These are phyloP conservation scores for Marasmius tenuissimus DNA, from an alignment of 1,284 basidiomycete species.

Conservation along the genomic window DNA sequence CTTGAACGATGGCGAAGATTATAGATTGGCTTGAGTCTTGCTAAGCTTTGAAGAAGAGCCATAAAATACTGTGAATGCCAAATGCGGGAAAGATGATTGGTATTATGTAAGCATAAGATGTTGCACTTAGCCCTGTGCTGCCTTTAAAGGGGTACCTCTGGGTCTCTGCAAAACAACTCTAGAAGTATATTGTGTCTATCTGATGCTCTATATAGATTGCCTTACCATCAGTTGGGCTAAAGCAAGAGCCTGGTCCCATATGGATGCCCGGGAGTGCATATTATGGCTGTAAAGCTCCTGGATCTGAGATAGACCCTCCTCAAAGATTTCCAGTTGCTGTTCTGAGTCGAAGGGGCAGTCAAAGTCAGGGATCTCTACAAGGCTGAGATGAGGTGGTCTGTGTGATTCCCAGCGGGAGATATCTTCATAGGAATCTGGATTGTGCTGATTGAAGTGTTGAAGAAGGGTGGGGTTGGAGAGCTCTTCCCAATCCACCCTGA, in stretches of 20 bases:
- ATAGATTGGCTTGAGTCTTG: no score
- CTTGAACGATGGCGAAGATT: no score
- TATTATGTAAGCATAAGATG: neutral
- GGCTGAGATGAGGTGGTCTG: conserved; percentile 1
- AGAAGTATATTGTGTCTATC: neutral
- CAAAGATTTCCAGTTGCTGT: conserved; percentile 3
- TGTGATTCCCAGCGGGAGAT: neutral
- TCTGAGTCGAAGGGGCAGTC: conserved; percentile 4
- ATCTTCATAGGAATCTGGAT: neutral
- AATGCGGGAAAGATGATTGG: neutral
- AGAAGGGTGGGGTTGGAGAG: neutral
- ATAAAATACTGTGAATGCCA: no score
- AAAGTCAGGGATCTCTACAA: conserved; percentile 2
- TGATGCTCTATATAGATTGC: neutral
- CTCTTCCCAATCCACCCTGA: conserved; percentile 8
- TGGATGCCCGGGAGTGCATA: neutral
- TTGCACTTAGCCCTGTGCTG: no score
- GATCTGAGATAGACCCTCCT: neutral
- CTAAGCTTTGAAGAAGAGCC: no score
- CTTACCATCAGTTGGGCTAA: neutral
- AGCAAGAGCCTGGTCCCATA: neutral
- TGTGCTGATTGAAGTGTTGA: conserved; percentile 1
- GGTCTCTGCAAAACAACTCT: no score
- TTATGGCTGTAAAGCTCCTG: neutral
- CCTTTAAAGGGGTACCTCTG: no score